Evolutionary conservation across 148 eudicot species (phyloP), one percentile per base, ranked within the genome.

Genomic region (Arctostaphylos glauca): DNA sequence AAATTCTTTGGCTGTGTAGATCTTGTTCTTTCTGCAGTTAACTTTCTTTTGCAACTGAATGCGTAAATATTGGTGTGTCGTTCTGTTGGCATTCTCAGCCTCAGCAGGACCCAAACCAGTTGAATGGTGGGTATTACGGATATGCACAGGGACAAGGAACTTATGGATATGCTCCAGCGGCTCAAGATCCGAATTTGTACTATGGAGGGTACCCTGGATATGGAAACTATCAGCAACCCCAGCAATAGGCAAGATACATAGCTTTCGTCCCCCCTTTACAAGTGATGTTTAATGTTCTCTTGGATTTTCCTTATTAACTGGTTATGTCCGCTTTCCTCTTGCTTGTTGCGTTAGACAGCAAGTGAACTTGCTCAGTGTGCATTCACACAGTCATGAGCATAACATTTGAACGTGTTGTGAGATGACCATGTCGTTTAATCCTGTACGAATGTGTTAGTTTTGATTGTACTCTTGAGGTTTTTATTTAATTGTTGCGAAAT

Each of bases 141-240:
- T 94, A 93, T 86, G 88, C 93, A 47, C 95, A 85, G 74, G 98
- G 95, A 83, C 92, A 92, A 74, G 94, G 91, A 73, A 72, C 89
- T 46, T 96, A 94, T 78, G 94, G 92, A 5, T 95, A 93, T 87
- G 93, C 91, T 74, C 87, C 93, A 21, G 91, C 94, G 52, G 86
- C 95, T 52, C 98, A 93, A 82, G 95, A 92, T 83, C 99, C 97
- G 19, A 92, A 88, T 84, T 67, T 93, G 89, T 96, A 94, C 76
- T 92, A 94, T 84, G 95, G 92, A 56, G 90, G 91, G 74, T 96
- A 94, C 74, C 90, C 97, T 23, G 99, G 94, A 49, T 96, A 96
- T 85, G 93, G 88, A 21, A 92, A 91, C 84, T 96, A 94, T 64
- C 86, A 94, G 13, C 92, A 85, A 76, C 92, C 90, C 77, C 94